Conservation (phyloP, 2,329 filamentous ascomycete genomes). For the Chrysoporthe puriensis region DNA sequence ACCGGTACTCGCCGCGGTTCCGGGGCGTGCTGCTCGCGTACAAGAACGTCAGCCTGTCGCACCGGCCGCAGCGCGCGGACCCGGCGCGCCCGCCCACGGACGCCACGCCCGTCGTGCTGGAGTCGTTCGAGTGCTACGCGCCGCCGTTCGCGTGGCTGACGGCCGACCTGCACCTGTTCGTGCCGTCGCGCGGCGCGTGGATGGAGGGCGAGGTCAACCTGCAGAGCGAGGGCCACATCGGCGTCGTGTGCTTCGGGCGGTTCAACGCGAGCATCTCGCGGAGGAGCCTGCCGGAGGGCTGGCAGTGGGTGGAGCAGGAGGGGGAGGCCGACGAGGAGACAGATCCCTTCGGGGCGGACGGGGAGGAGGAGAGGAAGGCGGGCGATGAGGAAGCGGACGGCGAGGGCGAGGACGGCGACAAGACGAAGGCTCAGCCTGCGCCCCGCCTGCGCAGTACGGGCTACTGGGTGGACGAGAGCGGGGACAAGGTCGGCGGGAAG, state of each 20-base stretch:
- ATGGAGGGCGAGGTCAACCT: slow-evolving; percentile 84
- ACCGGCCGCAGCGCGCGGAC: slow-evolving; percentile 55
- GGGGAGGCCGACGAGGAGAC: slow-evolving; percentile 39
- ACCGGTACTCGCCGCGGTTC: slow-evolving; percentile 75
- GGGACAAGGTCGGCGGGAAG: slow-evolving; percentile 70
- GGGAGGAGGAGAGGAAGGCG: slow-evolving; percentile 17
- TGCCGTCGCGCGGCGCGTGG: slow-evolving; percentile 71
- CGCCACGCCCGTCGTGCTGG: slow-evolving; percentile 47
- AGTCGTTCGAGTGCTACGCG: slow-evolving; percentile 77
- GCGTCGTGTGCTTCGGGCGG: slow-evolving; percentile 85
- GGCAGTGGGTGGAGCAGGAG: slow-evolving; percentile 75
- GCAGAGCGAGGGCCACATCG: slow-evolving; percentile 86
- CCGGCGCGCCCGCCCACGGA: slow-evolving; percentile 50
- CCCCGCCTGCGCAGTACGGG: slow-evolving; percentile 61
- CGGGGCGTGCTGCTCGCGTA: slow-evolving; percentile 77
- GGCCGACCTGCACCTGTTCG: slow-evolving; percentile 82
- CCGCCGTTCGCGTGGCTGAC: slow-evolving; percentile 88
- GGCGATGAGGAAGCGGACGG: slow-evolving; percentile 36
- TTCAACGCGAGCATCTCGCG: slow-evolving; percentile 90
- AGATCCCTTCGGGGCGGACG: slow-evolving; percentile 32
- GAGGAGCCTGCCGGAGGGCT: slow-evolving; percentile 72
- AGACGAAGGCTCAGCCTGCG: slow-evolving; percentile 55
- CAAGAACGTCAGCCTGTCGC: slow-evolving; percentile 68
- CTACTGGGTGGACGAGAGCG: slow-evolving; percentile 75
- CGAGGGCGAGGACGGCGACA: slow-evolving; percentile 36